These are phyloP conservation scores for Pseudozyma flocculosa DNA, from an alignment of 1,284 basidiomycete species.

Conservation along the genomic window DNA sequence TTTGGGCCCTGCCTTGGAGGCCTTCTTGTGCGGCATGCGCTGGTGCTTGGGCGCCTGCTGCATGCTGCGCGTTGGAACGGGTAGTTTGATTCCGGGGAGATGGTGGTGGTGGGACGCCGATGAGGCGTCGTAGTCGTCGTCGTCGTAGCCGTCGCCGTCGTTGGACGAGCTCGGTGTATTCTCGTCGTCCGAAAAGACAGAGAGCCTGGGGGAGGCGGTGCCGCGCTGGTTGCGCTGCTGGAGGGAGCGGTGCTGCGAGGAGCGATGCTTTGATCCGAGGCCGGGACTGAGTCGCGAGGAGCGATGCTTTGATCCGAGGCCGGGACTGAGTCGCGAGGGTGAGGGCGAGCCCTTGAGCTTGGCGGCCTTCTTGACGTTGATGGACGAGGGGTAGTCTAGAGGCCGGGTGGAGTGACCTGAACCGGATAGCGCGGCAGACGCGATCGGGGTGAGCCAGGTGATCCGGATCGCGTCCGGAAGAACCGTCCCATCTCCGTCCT, in stretches of 20 bases:
- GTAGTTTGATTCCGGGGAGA: slow-evolving; percentile 40
- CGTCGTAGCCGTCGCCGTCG: slow-evolving; percentile 21
- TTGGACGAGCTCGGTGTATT: slow-evolving; percentile 26
- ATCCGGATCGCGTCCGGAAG: too few species aligned
- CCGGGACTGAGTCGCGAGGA: too few species aligned
- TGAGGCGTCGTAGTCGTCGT: too few species aligned
- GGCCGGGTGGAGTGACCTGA: background rate
- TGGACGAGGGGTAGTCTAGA: background rate
- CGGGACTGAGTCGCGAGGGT: background rate
- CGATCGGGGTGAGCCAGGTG: too few species aligned
- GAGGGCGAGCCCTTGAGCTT: background rate
- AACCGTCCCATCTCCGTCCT: too few species aligned
- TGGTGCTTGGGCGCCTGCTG: slow-evolving; percentile 19
- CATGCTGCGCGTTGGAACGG: slow-evolving; percentile 38
- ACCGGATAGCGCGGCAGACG: too few species aligned
- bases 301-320: background rate
- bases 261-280: background rate
- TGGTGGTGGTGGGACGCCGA: slow-evolving; percentile 8
- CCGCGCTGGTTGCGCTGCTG: background rate
- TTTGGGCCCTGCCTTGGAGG: slow-evolving; percentile 22
- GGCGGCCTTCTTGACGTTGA: background rate
- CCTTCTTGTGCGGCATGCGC: slow-evolving; percentile 14
- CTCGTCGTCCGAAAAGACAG: slow-evolving; percentile 21
- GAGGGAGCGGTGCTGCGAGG: background rate
- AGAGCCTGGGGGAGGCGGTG: background rate